Percentiles rank a stretch among this genome's conserved stretches.
phyloP scores from a whole-genome alignment of 805 yeast species.

The Kodamaea kaohsiungensis region DNA sequence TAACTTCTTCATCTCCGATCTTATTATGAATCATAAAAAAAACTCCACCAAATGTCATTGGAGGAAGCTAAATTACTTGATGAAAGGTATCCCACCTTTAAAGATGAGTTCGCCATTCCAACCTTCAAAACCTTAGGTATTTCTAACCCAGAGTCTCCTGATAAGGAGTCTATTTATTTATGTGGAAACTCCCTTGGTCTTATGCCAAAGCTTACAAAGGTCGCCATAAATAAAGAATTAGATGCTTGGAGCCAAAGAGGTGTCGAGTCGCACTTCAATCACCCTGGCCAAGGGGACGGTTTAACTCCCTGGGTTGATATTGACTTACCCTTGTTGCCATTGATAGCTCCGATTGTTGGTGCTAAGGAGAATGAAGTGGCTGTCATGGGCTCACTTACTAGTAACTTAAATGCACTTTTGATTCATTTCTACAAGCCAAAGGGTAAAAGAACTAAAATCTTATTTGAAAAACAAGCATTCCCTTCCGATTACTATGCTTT shows the following conservation, averaged over 20 bases:
- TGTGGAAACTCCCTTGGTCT: conserved; percentile 96
- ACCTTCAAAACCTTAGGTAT: conserved; percentile 64
- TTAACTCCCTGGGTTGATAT: conserved; percentile 80
- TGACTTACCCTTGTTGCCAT: conserved; percentile 72
- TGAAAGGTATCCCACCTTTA: conserved; percentile 35
- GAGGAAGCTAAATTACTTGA: conserved; percentile 26
- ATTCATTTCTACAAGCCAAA: conserved; percentile 73
- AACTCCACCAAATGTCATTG: neutral
- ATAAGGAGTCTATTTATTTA: conserved; percentile 51
- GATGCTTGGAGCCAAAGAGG: conserved; percentile 81
- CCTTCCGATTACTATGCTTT: conserved; percentile 93
- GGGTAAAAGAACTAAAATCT: conserved; percentile 59
- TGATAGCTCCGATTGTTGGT: conserved; percentile 75
- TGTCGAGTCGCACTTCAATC: conserved; percentile 83
- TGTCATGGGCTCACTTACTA: conserved; percentile 82
- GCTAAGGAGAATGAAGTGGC: conserved; percentile 79
- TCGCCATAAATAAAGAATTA: conserved; percentile 63
- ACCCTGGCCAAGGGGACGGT: conserved; percentile 47
- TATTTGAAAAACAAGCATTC: conserved; percentile 85
- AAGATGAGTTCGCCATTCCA: conserved; percentile 61
- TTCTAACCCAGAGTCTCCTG: conserved; percentile 14
- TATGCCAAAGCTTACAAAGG: conserved; percentile 68
- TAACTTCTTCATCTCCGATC: neutral
- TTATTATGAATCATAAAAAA: neutral
- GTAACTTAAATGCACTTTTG: conserved; percentile 74